A percentile compares a stretch with the other conserved stretches of the same genome.
These are phyloP conservation scores for Pestalotiopsis sp. DNA, from an alignment of 2,329 filamentous ascomycete species.

Conservation along the genomic window DNA sequence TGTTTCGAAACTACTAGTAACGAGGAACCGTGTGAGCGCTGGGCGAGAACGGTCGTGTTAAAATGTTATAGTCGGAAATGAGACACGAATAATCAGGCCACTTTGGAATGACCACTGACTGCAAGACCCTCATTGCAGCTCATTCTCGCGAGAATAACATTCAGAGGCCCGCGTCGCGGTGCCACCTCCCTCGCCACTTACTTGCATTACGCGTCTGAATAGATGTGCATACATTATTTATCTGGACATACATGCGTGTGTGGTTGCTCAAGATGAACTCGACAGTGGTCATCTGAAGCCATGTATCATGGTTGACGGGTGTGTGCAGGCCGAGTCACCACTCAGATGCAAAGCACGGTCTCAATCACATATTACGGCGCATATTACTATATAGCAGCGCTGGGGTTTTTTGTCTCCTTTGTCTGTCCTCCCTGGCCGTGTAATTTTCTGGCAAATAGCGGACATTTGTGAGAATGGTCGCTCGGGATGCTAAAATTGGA, in stretches of 20 bases:
- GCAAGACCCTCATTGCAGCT: too few species aligned
- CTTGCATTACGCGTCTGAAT: not conserved
- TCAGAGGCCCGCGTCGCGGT: not conserved
- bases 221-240: not conserved
- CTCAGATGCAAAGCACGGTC: not conserved
- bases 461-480: not conserved
- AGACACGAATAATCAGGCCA: too few species aligned
- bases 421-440: not conserved
- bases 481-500: slow-evolving; percentile 10
- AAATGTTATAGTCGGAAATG: too few species aligned
- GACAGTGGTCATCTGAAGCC: not conserved
- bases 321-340: not conserved
- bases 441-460: not conserved
- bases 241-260: not conserved
- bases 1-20: too few species aligned
- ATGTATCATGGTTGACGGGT: not conserved
- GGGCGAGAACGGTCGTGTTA: too few species aligned
- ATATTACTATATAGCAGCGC: not conserved
- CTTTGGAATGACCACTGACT: too few species aligned
- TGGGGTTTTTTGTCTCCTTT: not conserved
- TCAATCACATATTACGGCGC: slow-evolving; percentile 5
- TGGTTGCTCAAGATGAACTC: not conserved
- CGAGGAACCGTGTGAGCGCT: too few species aligned
- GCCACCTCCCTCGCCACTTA: not conserved
- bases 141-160: too few species aligned